Percentiles rank a stretch among this genome's conserved stretches.
Conservation (phyloP, 192 early-diverging fungal species). For the Coemansia sp. region DNA sequence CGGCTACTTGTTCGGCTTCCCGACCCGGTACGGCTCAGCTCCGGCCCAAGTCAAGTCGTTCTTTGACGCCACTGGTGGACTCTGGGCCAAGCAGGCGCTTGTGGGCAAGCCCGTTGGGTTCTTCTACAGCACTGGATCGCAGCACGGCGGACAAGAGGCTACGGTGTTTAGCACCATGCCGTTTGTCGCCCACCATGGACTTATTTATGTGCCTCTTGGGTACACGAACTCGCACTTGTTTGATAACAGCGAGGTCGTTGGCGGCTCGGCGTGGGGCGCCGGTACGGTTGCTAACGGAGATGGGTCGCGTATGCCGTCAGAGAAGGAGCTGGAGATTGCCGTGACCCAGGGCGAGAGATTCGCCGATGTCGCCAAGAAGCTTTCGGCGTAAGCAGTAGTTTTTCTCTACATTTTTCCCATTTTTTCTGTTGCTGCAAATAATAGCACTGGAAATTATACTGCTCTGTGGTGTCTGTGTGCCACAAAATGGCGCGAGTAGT, state of each 20-base stretch:
- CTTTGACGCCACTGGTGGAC: conserved; percentile 64
- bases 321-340: conserved; percentile 66
- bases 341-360: conserved; percentile 61
- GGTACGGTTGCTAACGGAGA: conserved; percentile 66
- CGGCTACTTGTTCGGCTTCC: conserved; percentile 69
- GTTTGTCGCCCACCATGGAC: conserved; percentile 74
- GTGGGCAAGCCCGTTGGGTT: conserved; percentile 69
- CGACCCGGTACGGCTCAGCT: conserved; percentile 67
- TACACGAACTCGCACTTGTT: conserved; percentile 53
- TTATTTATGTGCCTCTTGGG: conserved; percentile 76
- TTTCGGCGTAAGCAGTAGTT: conserved; percentile 22
- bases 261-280: conserved; percentile 69
- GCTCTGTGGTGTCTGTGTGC: neutral
- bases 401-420: neutral
- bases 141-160: conserved; percentile 81
- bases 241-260: conserved; percentile 63
- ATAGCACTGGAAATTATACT: neutral
- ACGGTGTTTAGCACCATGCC: conserved; percentile 66
- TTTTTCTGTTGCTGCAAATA: neutral
- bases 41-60: conserved; percentile 79
- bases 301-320: conserved; percentile 64
- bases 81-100: conserved; percentile 60
- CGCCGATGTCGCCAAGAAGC: conserved; percentile 55
- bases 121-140: conserved; percentile 72
- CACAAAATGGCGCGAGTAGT: neutral